Evolutionary conservation across 2,329 filamentous ascomycete genomes (phyloP), one percentile per base, ranked within the genome.

Genomic region (Colletotrichum horii): DNA sequence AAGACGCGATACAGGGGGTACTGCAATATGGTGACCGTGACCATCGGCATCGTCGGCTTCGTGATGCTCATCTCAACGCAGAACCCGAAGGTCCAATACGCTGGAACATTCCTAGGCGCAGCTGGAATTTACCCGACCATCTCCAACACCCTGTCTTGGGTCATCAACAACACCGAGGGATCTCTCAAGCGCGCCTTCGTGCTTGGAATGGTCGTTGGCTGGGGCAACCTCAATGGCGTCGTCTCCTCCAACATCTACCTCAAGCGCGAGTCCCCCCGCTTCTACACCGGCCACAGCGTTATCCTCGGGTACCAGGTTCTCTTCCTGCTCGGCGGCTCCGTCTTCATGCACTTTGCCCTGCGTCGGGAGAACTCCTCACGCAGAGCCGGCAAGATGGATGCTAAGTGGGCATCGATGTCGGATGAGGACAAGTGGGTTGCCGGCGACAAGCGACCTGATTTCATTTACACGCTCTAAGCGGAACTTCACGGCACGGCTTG

Each of bases 221-320:
- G 93, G 92, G 94, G 94, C 11, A 95, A 96, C 78, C 84, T 95
- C 19, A 95, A 95, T 78, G 94, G 94, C 16, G 89, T 94, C 8
- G 91, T 95, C 36, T 87, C 85, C 16, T 88, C 86, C 58, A 95
- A 95, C 80, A 93, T 95, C 76, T 95, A 94, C 70, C 76, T 83
- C 61, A 78, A 79, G 11, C 28, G 55, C 2, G 81, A 84, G 64
- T 74, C 76, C 2, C 83, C 83, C 2, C 78, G 81, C 3, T 84
- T 80, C 78, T 79, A 79, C 67, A 82, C 78, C 3, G 94, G 94
- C 0, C 93, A 95, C 78, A 89, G 88, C 2, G 87, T 91, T 0
- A 90, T 95, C 0, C 81, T 95, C 48, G 92, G 85, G 1, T 95
- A 94, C 81, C 85, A 94, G 79, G 84, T 89, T 1, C 64, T 93